Percentiles rank a stretch among this genome's conserved stretches.
These are phyloP conservation scores for Flaveria linearis DNA, from an alignment of 129 eudicot species.

Conservation along the genomic window DNA sequence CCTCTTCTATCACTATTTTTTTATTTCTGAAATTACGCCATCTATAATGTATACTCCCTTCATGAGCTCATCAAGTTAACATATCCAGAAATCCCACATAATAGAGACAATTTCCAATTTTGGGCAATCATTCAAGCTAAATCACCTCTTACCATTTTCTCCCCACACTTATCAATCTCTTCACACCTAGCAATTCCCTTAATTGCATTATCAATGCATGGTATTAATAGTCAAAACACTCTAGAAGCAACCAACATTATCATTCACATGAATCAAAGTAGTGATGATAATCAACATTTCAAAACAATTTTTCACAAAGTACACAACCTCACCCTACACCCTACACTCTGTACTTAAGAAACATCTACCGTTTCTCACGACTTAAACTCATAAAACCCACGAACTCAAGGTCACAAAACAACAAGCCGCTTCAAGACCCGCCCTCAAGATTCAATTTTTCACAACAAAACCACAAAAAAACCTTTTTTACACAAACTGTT, in stretches of 20 bases:
- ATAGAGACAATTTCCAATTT: conserved; percentile 3
- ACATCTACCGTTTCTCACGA: too few species aligned
- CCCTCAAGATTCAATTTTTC: too few species aligned
- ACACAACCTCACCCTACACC: too few species aligned
- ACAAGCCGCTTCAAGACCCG: too few species aligned
- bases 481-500: neutral
- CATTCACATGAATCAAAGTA: neutral
- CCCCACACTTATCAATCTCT: neutral
- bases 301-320: too few species aligned
- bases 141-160: neutral
- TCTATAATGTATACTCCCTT: conserved; percentile 16
- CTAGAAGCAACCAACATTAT: neutral
- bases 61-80: neutral
- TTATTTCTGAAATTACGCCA: neutral
- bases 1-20: conserved; percentile 9
- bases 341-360: too few species aligned
- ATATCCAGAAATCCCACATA: neutral
- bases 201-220: neutral
- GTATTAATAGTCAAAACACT: neutral
- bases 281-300: too few species aligned
- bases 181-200: neutral
- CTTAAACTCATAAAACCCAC: too few species aligned
- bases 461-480: neutral
- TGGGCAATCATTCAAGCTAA: conserved; percentile 3
- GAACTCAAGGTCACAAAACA: too few species aligned